A percentile compares a stretch with the other conserved stretches of the same genome.
phyloP scores from a whole-genome alignment of 768 basidiomycete species.

The Termitomyces sp. region DNA sequence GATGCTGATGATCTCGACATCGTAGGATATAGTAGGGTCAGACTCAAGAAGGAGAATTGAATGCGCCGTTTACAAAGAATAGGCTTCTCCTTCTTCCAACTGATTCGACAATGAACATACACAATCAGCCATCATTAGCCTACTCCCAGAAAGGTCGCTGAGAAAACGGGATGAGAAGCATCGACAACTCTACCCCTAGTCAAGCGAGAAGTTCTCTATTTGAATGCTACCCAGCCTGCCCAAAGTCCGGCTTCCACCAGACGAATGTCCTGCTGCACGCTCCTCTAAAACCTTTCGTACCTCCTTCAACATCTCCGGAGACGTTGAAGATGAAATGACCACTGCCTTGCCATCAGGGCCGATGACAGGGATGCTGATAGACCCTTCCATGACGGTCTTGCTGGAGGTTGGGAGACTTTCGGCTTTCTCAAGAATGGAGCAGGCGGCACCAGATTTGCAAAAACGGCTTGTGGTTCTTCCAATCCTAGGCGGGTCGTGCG shows the following conservation, averaged over 20 bases:
- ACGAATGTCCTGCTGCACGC: not conserved
- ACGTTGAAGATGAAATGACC: constrained; percentile 22
- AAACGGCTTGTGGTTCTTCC: constrained; percentile 32
- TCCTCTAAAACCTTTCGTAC: constrained; percentile 9
- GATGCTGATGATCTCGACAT: too few relatives aligned
- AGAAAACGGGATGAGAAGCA: not conserved
- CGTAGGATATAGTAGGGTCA: too few relatives aligned
- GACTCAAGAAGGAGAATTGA: too few relatives aligned
- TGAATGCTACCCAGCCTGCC: not conserved
- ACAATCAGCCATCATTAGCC: too few relatives aligned
- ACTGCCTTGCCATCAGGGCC: constrained; percentile 17
- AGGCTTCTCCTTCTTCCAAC: too few relatives aligned
- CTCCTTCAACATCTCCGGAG: constrained; percentile 23
- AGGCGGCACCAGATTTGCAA: constrained; percentile 24
- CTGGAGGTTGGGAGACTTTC: not conserved
- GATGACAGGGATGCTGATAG: constrained; percentile 21
- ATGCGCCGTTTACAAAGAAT: too few relatives aligned
- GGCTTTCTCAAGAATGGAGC: constrained; percentile 23
- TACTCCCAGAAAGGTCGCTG: not conserved
- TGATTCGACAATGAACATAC: too few relatives aligned
- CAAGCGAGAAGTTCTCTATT: not conserved
- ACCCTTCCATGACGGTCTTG: constrained; percentile 4
- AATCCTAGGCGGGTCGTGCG: constrained; percentile 15
- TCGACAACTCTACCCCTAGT: not conserved
- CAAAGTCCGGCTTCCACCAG: not conserved